A percentile compares a stretch with the other conserved stretches of the same genome.
phyloP scores from a whole-genome alignment of 202 grass and related monocot species.

The Zoysia matrella region DNA sequence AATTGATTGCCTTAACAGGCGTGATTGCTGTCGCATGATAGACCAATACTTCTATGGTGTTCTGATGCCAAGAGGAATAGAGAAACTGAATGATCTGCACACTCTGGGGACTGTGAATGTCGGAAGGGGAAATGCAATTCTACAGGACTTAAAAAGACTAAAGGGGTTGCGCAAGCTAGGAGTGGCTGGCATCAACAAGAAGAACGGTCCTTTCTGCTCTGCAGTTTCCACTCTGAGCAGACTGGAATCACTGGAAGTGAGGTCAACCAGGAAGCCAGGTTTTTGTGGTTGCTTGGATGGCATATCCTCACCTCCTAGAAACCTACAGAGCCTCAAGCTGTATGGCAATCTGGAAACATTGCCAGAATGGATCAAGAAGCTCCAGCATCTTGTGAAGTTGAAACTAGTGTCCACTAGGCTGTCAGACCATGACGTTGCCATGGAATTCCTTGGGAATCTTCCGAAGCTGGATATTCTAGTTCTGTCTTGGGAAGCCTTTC shows the following conservation, averaged over 20 bases:
- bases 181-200: neutral
- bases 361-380: neutral
- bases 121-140: fast-evolving
- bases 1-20: neutral
- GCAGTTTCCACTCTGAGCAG: neutral
- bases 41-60: too few relatives aligned
- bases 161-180: too few relatives aligned
- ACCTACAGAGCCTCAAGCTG: constrained; percentile 27
- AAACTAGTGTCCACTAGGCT: too few relatives aligned
- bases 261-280: too few relatives aligned
- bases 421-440: too few relatives aligned
- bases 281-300: neutral
- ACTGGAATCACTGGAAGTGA: neutral
- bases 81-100: neutral
- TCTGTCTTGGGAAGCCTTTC: too few relatives aligned
- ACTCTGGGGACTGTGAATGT: neutral
- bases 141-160: neutral
- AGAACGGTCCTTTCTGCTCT: neutral
- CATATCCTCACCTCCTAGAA: fast-evolving
- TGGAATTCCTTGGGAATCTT: too few relatives aligned
- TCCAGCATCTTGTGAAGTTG: neutral
- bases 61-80: neutral
- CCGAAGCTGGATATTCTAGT: too few relatives aligned
- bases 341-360: neutral
- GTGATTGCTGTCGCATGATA: neutral